These are phyloP conservation scores for Diophrys sp. DNA, from an alignment of 73 alveolate genomes.

Conservation along the genomic window DNA sequence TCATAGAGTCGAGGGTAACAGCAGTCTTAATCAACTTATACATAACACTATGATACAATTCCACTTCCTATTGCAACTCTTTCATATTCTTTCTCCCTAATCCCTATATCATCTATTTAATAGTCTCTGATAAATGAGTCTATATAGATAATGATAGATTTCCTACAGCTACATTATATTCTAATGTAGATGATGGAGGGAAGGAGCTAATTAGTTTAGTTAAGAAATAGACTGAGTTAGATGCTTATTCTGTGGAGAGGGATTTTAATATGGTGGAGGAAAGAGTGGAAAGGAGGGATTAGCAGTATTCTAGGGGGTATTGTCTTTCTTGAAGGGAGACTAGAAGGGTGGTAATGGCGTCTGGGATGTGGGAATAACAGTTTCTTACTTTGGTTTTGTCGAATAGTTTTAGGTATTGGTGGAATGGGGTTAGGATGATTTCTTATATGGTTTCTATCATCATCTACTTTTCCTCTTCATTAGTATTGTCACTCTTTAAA, in stretches of 20 bases:
- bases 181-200: no score
- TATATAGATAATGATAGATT: no score
- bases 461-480: slow-evolving; percentile 3
- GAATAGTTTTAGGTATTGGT: background rate
- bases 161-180: no score
- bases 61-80: background rate
- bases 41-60: background rate
- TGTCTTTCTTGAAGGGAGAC: background rate
- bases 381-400: background rate
- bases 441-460: slow-evolving; percentile 12
- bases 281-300: no score
- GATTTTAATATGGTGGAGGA: no score
- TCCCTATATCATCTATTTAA: background rate
- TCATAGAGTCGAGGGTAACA: no score
- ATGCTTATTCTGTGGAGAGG: no score
- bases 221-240: no score
- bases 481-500: slow-evolving; percentile 28
- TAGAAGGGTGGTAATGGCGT: background rate
- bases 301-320: no score
- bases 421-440: background rate
- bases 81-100: no score
- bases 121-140: no score
- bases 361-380: background rate
- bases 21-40: background rate
- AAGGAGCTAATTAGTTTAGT: no score